Evolutionary conservation across 2,329 filamentous ascomycete genomes (phyloP), one percentile per base, ranked within the genome.

Genomic region (Whalleya microplaca): DNA sequence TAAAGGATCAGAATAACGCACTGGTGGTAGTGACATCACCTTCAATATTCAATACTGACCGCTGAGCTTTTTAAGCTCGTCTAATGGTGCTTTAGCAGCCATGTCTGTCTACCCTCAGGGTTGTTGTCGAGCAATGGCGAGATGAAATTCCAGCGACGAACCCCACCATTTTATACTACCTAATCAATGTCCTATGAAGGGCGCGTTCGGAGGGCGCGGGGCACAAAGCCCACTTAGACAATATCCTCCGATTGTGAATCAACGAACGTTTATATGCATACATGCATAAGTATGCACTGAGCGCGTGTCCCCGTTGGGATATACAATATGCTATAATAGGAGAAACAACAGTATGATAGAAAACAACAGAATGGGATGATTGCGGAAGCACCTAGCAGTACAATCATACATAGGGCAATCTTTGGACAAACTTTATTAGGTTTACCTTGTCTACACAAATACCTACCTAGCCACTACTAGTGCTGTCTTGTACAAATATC

Each of bases 11-110:
- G 45, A 29, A 45, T 29, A 41, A 50, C 45, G 20, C 2, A 37
- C 4, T 3, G 18, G 21, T 37, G 14, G 6, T 40, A 12, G 29
- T 32, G 16, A 12, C 19, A 48, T n/a, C 16, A 41, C 7, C 4
- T 6, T 40, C 23, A 5, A 18, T 48, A 12, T 6, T 40, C 23
- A 5, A 18, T 48, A 64, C 71, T 61, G 62, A 78, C 75, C 70
- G 54, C 67, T 73, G 66, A 77, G 74, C 72, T 76, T 75, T 51
- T 72, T 64, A 4, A 77, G 74, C 72, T 76, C 74, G 23, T 75
- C 74, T 56, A 72, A 67, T 7, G 75, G 73, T 48, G 64, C 66
- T 67, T 74, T 71, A 51, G 74, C 73, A 57, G 75, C 75, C 76
- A 78, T 78, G n/a, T 60, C 74, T 51, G 27, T 37, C 55, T 51